Evolutionary conservation across 2,329 filamentous ascomycete genomes (phyloP), one percentile per base, ranked within the genome.

Genomic region (Penicillium frequentans): DNA sequence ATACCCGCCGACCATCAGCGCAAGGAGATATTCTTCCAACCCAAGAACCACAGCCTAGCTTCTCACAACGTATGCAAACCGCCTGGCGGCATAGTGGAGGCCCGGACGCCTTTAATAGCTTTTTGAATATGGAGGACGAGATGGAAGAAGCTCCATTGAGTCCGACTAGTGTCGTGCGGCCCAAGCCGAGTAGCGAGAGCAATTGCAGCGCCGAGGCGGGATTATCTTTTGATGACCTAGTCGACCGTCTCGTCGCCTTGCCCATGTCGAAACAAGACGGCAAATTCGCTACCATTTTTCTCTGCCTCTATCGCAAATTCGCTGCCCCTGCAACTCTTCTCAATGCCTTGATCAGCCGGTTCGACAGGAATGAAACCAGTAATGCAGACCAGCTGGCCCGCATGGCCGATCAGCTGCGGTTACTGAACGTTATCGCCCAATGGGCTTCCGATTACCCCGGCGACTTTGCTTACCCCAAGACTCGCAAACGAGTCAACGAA

Each of bases 271-370:
- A 91, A 69, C 84, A 88, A n/a, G 95, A 98, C 70, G 83, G 85
- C 56, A 96, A 96, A 73, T 99, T 97, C 70, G 84, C 86, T 1
- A 86, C 92, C 45, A 87, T 96, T 19, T 98, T 98, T 68, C 81
- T 98, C 29, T 96, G 93, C 62, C 80, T 98, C 14, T 98, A 98
- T 75, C 89, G 95, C 60, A 96, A 95, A 73, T 98, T 99, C 71
- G 90, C 91, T 4, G 86, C 93, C 2, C 95, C 95, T 0, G 83
- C 84, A 10, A 84, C 89, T 62, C 82, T 99, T 5, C 86, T 98
- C 52, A 84, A 87, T 42, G 87, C 90, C 8, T 89, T 98, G 45
- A 74, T 81, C 31, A 64, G 64, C 53, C 75, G 76, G 8, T 81
- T 96, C 42, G 82, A 87, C 56, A 87, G 90, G 39, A 86, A 96